phyloP scores from a whole-genome alignment of 805 yeast genomes.

The Vanderwaltozyma verrucispora region DNA sequence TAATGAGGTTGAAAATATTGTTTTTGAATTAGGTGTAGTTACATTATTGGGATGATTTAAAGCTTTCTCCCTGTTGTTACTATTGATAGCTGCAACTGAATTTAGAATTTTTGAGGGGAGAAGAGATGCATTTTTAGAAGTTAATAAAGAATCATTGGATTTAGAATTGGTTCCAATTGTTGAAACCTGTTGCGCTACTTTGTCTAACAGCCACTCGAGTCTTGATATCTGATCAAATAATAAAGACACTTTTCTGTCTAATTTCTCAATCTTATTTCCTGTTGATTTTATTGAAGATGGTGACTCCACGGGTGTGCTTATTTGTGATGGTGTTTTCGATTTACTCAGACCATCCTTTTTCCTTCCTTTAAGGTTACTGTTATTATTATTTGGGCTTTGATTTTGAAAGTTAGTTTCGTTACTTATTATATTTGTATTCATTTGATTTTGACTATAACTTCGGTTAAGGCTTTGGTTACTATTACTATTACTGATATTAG shows the following conservation, averaged over 20 bases:
- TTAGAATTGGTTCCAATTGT: neutral
- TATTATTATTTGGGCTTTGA: too few species aligned
- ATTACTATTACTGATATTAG: neutral
- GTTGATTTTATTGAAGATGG: neutral
- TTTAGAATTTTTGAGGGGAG: neutral
- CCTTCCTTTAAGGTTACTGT: neutral
- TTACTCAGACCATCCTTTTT: neutral
- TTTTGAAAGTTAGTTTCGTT: too few species aligned
- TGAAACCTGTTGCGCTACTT: slow-evolving; percentile 6
- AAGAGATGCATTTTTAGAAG: neutral
- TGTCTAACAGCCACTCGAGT: slow-evolving; percentile 15
- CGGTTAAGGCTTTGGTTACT: neutral
- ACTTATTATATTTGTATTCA: too few species aligned
- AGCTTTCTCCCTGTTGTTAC: too few species aligned
- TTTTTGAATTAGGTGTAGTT: neutral
- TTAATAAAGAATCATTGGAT: neutral
- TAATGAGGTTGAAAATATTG: slow-evolving; percentile 11
- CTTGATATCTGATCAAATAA: slow-evolving; percentile 15
- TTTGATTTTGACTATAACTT: too few species aligned
- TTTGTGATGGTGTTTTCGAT: neutral
- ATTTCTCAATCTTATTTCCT: slow-evolving; percentile 9
- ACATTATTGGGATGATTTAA: too few species aligned
- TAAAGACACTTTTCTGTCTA: slow-evolving; percentile 17
- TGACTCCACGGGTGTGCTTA: neutral
- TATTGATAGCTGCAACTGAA: neutral